These are phyloP conservation scores for Xylariomycetidae sp. DNA, from an alignment of 2,329 filamentous ascomycete species.

Conservation along the genomic window DNA sequence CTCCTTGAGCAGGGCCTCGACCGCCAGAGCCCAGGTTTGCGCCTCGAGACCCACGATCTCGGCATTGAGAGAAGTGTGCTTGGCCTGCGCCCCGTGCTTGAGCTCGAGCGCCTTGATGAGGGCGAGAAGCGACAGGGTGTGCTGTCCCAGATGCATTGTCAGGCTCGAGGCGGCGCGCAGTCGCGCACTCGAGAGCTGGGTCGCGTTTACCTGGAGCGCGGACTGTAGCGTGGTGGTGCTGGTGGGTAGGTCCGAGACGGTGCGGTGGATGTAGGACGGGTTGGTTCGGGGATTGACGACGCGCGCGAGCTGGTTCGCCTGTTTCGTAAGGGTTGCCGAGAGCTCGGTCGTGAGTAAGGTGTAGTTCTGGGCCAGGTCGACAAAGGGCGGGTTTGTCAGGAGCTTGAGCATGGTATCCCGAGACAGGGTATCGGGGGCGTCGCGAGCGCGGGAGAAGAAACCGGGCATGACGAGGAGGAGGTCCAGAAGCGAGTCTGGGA, in stretches of 20 bases:
- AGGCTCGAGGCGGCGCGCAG: constrained; percentile 34
- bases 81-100: constrained; percentile 50
- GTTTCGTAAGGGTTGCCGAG: constrained; percentile 44
- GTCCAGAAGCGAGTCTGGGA: constrained; percentile 43
- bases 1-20: constrained; percentile 26
- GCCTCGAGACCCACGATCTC: constrained; percentile 39
- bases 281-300: constrained; percentile 46
- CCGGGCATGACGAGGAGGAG: constrained; percentile 51
- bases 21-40: constrained; percentile 35
- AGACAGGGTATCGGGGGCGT: constrained; percentile 31
- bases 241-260: constrained; percentile 44
- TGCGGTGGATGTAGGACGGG: constrained; percentile 54
- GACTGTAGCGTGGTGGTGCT: constrained; percentile 33
- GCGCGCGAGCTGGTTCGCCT: constrained; percentile 44
- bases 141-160: constrained; percentile 33
- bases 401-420: constrained; percentile 39
- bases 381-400: constrained; percentile 46
- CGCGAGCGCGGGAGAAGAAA: constrained; percentile 35
- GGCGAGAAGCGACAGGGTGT: constrained; percentile 34
- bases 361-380: constrained; percentile 42
- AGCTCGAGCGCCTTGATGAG: constrained; percentile 49
- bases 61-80: constrained; percentile 47
- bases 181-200: constrained; percentile 34
- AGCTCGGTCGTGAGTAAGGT: constrained; percentile 43
- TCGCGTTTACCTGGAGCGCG: constrained; percentile 25